phyloP scores from a whole-genome alignment of 129 eudicot species.

The Ambrosia artemisiifolia region DNA sequence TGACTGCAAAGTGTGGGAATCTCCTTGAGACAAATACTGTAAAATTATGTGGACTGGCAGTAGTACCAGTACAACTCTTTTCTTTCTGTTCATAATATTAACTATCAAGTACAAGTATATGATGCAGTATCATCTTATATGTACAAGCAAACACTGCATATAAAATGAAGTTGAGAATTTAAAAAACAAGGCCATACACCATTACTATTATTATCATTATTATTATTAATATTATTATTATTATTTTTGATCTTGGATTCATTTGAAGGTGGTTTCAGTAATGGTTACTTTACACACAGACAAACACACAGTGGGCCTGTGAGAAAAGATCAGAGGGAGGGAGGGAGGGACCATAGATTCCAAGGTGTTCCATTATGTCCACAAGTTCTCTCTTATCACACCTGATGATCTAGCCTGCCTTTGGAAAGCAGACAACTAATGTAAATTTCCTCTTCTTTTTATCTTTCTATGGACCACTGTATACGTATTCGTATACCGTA shows the following conservation, averaged over 20 bases:
- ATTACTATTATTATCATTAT: background rate
- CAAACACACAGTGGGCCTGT: slow-evolving; percentile 31
- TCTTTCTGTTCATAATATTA: background rate
- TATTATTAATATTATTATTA: no score
- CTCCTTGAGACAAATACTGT: slow-evolving; percentile 31
- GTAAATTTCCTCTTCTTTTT: slow-evolving; percentile 13
- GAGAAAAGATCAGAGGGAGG: slow-evolving; percentile 22
- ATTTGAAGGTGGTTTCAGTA: slow-evolving; percentile 27
- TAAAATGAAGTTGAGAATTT: background rate
- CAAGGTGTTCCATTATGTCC: slow-evolving; percentile 32
- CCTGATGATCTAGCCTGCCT: slow-evolving; percentile 33
- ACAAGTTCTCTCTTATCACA: slow-evolving; percentile 32
- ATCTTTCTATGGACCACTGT: slow-evolving; percentile 24
- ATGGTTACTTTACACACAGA: slow-evolving; percentile 38
- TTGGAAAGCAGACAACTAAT: slow-evolving; percentile 31
- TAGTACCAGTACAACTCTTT: slow-evolving; percentile 10
- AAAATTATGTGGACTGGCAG: slow-evolving; percentile 13
- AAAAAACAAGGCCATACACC: background rate
- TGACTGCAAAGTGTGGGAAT: slow-evolving; percentile 30
- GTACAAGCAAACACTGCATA: slow-evolving; percentile 25
- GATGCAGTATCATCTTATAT: background rate
- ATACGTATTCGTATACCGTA: no score
- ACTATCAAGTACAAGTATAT: slow-evolving; percentile 7
- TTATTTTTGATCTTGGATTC: slow-evolving; percentile 4
- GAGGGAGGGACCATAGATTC: slow-evolving; percentile 41